Evolutionary conservation across 1,284 basidiomycete genomes (phyloP).

Genomic region (Ceratobasidium papillatum): DNA sequence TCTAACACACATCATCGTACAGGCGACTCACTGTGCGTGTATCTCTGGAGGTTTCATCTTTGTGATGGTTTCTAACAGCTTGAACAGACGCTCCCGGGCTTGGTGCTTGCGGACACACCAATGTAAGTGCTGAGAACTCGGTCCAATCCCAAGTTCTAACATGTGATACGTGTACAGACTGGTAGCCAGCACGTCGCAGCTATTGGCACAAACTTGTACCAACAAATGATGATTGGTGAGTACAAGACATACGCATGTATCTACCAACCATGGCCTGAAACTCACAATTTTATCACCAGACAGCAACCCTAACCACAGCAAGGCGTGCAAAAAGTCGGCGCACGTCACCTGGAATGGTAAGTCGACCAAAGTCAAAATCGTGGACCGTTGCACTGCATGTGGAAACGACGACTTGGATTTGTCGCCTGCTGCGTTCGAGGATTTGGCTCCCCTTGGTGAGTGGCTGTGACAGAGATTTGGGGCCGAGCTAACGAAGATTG

Average conservation of each 20-base stretch:
- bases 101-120: conserved; percentile 15
- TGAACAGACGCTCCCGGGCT: background rate
- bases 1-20: background rate
- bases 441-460: background rate
- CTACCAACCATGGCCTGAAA: background rate
- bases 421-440: conserved; percentile 1
- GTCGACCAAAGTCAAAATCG: background rate
- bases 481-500: too few relatives aligned
- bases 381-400: background rate
- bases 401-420: background rate
- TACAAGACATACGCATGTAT: background rate
- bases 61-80: background rate
- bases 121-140: background rate
- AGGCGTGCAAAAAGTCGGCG: background rate
- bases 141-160: background rate
- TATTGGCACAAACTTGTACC: background rate
- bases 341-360: background rate
- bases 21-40: conserved; percentile 2
- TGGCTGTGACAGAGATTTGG: background rate
- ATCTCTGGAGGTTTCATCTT: background rate
- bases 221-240: background rate
- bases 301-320: background rate
- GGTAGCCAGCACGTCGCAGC: background rate
- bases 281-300: background rate
- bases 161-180: background rate